Base-by-base conservation (phyloP, 345 rosid species). In the Abelmoschus esculentus region DNA sequence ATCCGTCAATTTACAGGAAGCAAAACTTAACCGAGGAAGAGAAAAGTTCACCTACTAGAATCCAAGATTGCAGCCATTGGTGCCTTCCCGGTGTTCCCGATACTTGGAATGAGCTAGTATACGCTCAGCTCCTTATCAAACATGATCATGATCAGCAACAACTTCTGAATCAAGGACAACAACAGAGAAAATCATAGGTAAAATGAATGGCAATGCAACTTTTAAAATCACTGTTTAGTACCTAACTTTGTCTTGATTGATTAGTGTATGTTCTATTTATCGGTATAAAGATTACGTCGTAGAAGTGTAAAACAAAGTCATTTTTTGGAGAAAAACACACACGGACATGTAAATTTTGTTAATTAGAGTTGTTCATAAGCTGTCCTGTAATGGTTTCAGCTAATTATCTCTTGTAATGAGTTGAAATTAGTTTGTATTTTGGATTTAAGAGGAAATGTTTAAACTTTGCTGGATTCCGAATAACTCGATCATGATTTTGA, bases 71-170 rank as follows among this genome's bases (percentile, higher is more conserved):
- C 74, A 80, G 83, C 70, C 87, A 84, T 57, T 84, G 87, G 87
- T 84, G 87, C 70, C 85, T 84, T 32, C 87, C 87, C 17, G 87
- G 87, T 31, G 83, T 84, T 47, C 87, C 87, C 17, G 87, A 84
- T 67, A 71, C 82, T 1, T 84, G 87, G 87, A 84, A 84, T 54
- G 84, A 84, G 66, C 72, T 82, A 18, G 34, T 84, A 3, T 83
- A 80, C 60, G 31, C 77, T 62, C 76, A 83, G 44, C 67, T 81
- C 18, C 78, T 83, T 15, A 5, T 67, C 6, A 57, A 57, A 29
- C 61, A 66, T 44, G 18, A 31, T 4, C 63, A 71, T 65, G 73
- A 71, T 38, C 32, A 31, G 8, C 72, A 47, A 52, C 59, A 69
- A 26, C 49, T 31, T 49, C 32, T 31, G 57, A 40, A 61, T 12